Percentiles rank a stretch among this genome's conserved stretches.
Evolutionary conservation across 2,329 filamentous ascomycete species (phyloP).

Genomic region (Cladophialophora psammophila): DNA sequence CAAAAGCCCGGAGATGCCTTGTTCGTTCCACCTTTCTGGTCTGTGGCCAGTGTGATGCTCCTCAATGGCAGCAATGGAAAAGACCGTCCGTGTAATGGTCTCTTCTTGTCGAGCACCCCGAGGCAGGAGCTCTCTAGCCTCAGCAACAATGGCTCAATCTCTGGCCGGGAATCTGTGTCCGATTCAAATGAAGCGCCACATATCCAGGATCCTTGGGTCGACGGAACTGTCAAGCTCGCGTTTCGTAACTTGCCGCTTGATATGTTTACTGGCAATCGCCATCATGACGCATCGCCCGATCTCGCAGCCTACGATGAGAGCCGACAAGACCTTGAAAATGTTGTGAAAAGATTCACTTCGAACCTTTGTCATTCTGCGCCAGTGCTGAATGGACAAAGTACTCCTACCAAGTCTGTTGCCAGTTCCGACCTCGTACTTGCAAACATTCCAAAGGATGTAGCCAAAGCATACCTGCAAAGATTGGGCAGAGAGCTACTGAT

Average conservation of each 20-base stretch:
- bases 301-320: conserved; percentile 83
- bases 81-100: background rate
- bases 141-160: background rate
- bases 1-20: conserved; percentile 77
- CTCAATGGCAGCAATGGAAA: background rate
- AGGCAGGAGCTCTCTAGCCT: background rate
- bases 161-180: conserved; percentile 4
- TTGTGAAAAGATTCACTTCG: conserved; percentile 50
- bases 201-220: conserved; percentile 49
- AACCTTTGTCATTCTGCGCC: background rate
- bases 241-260: conserved; percentile 71
- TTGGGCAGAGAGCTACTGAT: conserved; percentile 71
- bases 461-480: conserved; percentile 75
- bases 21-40: conserved; percentile 83
- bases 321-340: conserved; percentile 71
- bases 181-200: background rate
- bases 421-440: conserved; percentile 41
- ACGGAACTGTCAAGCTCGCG: conserved; percentile 84
- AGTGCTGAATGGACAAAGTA: background rate
- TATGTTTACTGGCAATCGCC: conserved; percentile 74
- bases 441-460: conserved; percentile 69
- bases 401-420: background rate
- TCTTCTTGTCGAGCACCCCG: background rate
- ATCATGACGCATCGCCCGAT: conserved; percentile 87
- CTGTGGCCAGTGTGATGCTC: conserved; percentile 44